Base-by-base conservation (phyloP, 441 rosid species). In the Adansonia gregorii region DNA sequence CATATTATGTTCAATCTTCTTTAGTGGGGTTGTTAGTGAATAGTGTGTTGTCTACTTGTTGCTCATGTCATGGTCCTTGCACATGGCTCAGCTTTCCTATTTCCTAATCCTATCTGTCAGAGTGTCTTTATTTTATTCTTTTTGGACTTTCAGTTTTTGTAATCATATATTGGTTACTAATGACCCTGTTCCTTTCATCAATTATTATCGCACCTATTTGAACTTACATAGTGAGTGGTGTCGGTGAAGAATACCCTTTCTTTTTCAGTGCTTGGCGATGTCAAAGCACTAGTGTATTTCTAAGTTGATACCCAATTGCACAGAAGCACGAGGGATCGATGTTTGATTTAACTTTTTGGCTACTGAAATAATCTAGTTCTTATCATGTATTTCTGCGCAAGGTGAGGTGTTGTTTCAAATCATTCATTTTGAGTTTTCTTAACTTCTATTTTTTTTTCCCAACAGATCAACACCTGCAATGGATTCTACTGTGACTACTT, bases 401-500 rank as follows among this genome's bases (percentile, higher is more conserved):
- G 51, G 48, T 48, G 75, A 67, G 17, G 52, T 73, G 58, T 63
- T 72, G 9, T 67, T 75, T 84, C 17, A 17, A 20, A 31, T 48
- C 15, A 20, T 60, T 51, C 46, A 35, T 76, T 78, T 49, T 1
- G 49, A 43, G 14, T 46, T 80, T 71, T 71, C 78, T 39, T 27
- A 59, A 61, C 14, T 72, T 60, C 24, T 60, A 5, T 66, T 27
- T 71, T 75, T 20, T 61, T 68, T n/a, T n/a, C n/a, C 45, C 61
- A 35, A 83, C 82, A 96, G 99, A 94, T 96, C 73, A 94, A 96
- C 71, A 81, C 97, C 76, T 94, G 99, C 89, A 96, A 96, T 81
- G 99, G 99, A 68, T 96, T 94, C 86, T 96, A 94, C 81, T 94
- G 99, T 10, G 97, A 96, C 65, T 91, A 96, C 83, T 96, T 94